A percentile compares a stretch with the other conserved stretches of the same genome.
Conservation (phyloP, 169 alveolate species). For the Plasmodium billcollinsi region DNA sequence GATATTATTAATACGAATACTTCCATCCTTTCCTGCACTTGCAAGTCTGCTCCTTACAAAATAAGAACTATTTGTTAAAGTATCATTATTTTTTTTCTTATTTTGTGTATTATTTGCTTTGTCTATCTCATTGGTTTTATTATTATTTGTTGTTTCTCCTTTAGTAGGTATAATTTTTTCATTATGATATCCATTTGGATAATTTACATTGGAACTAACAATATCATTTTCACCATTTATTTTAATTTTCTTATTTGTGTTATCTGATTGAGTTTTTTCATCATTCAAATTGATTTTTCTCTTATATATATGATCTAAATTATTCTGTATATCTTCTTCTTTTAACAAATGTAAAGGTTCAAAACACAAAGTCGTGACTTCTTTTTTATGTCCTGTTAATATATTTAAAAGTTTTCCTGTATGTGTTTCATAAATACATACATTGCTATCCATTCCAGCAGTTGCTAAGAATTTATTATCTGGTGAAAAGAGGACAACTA, state of each 20-base stretch:
- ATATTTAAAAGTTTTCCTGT: slow-evolving; percentile 75
- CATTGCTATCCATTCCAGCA: slow-evolving; percentile 93
- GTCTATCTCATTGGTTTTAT: not conserved
- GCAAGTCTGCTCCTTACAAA: slow-evolving; percentile 61
- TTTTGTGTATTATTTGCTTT: not conserved
- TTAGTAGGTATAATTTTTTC: not conserved
- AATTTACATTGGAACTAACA: not conserved
- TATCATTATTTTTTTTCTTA: not conserved
- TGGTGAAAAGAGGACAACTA: slow-evolving; percentile 95
- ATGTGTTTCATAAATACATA: slow-evolving; percentile 90
- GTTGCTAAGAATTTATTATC: slow-evolving; percentile 92
- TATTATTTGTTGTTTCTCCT: not conserved
- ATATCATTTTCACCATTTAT: not conserved
- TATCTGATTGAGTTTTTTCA: not conserved
- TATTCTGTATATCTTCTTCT: slow-evolving; percentile 26
- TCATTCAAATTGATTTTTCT: slow-evolving; percentile 10
- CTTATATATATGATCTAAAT: not conserved
- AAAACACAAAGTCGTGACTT: slow-evolving; percentile 90
- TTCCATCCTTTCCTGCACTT: slow-evolving; percentile 91
- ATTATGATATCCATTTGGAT: not conserved
- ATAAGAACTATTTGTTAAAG: not conserved
- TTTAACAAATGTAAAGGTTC: slow-evolving; percentile 91
- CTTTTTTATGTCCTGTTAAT: slow-evolving; percentile 78
- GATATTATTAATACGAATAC: slow-evolving; percentile 94
- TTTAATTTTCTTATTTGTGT: not conserved